phyloP scores from a whole-genome alignment of 129 eudicot genomes.

The Flaveria bidentis region DNA sequence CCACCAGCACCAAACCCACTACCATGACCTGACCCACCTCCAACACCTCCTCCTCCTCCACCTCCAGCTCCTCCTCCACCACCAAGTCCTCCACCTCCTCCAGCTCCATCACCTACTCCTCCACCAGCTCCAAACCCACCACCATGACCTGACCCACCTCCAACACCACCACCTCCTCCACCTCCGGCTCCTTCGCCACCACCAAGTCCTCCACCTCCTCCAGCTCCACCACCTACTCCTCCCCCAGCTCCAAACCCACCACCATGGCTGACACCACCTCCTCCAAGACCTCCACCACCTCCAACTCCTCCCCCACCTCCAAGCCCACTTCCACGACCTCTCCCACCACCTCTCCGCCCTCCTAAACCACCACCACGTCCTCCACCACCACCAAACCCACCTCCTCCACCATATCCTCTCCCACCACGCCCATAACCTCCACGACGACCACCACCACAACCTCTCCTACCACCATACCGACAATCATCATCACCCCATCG shows the following conservation, averaged over 20 bases:
- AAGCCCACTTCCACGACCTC: slow-evolving; percentile 18
- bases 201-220: slow-evolving; percentile 37
- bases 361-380: slow-evolving; percentile 45
- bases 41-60: slow-evolving; percentile 15
- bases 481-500: slow-evolving; percentile 49
- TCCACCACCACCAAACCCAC: slow-evolving; percentile 35
- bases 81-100: slow-evolving; percentile 33
- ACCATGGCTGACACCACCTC: slow-evolving; percentile 36
- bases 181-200: slow-evolving; percentile 49
- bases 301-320: slow-evolving; percentile 31
- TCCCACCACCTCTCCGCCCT: slow-evolving; percentile 42
- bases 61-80: slow-evolving; percentile 41
- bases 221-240: slow-evolving; percentile 47
- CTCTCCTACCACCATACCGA: slow-evolving; percentile 44
- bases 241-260: slow-evolving; percentile 41
- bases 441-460: slow-evolving; percentile 38
- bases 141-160: slow-evolving; percentile 38
- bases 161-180: slow-evolving; percentile 49
- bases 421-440: slow-evolving; percentile 33
- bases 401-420: slow-evolving; percentile 22
- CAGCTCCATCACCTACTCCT: slow-evolving; percentile 41
- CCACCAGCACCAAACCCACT: slow-evolving; percentile 34
- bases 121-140: slow-evolving; percentile 52
- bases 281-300: slow-evolving; percentile 39
- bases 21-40: slow-evolving; percentile 31